These are phyloP conservation scores for Eruca vesicaria DNA, from an alignment of 441 rosid species.

Conservation along the genomic window DNA sequence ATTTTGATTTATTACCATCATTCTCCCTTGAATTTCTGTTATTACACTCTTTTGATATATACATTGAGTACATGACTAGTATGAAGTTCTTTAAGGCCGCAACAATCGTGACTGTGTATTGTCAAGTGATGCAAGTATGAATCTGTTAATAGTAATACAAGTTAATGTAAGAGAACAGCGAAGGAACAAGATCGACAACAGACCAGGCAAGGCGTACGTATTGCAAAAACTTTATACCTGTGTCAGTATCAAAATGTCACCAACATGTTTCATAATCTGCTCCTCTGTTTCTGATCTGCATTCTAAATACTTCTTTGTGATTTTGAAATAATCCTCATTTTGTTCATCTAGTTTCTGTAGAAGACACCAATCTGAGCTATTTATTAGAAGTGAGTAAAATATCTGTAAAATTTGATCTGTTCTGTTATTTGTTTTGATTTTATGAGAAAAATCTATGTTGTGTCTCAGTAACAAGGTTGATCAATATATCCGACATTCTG, in stretches of 20 bases:
- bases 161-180: constrained; percentile 50
- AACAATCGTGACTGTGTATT: neutral
- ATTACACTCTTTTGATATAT: neutral
- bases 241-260: constrained; percentile 66
- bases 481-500: neutral
- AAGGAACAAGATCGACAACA: constrained; percentile 85
- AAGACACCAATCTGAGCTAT: neutral
- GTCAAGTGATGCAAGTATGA: neutral
- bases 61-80: neutral
- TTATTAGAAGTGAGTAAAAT: neutral
- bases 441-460: neutral
- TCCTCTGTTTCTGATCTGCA: neutral
- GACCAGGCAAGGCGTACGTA: constrained; percentile 95
- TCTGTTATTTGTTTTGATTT: neutral
- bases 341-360: too few species aligned
- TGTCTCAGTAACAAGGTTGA: neutral
- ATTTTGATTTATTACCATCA: constrained; percentile 10
- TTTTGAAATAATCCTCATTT: neutral
- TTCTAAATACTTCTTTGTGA: neutral
- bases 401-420: neutral
- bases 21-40: neutral
- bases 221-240: constrained; percentile 81
- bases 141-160: constrained; percentile 45
- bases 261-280: neutral
- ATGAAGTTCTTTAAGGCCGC: neutral